phyloP scores from a whole-genome alignment of 2,329 filamentous ascomycete genomes.

The Cyphellophora attinorum region DNA sequence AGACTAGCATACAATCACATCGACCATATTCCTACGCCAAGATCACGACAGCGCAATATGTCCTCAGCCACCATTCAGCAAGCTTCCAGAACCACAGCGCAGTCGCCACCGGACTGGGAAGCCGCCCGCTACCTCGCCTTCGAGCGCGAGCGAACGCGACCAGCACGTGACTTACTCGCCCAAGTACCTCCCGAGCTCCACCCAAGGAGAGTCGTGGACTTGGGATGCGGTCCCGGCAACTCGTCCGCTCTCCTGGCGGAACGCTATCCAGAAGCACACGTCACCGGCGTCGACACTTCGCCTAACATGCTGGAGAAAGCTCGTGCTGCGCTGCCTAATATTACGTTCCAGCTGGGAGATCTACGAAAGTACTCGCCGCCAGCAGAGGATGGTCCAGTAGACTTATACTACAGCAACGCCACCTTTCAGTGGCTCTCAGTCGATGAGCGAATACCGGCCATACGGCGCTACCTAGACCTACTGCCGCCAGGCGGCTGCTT shows the following conservation, averaged over 20 bases:
- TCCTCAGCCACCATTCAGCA: no score
- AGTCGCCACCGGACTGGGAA: no score
- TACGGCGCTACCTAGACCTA: constrained; percentile 33
- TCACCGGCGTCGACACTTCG: constrained; percentile 47
- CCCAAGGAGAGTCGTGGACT: constrained; percentile 42
- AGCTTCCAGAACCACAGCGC: no score
- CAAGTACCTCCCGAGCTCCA: constrained; percentile 33
- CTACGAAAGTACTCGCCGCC: constrained; percentile 32
- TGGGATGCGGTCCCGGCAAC: constrained; percentile 54
- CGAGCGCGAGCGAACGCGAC: constrained; percentile 41
- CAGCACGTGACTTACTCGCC: constrained; percentile 44
- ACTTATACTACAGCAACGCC: constrained; percentile 48
- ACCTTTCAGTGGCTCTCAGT: constrained; percentile 49
- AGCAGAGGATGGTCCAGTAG: constrained; percentile 20
- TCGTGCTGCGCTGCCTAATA: constrained; percentile 26
- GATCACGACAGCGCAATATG: no score
- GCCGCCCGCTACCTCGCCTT: constrained; percentile 50
- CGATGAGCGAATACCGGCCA: constrained; percentile 32
- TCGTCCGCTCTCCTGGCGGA: constrained; percentile 41
- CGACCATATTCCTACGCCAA: no score
- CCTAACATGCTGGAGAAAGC: constrained; percentile 48
- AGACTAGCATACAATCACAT: no score
- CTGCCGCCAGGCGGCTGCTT: constrained; percentile 39
- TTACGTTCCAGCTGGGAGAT: constrained; percentile 40
- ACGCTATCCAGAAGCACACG: constrained; percentile 37